Evolutionary conservation across 2,329 filamentous ascomycete genomes (phyloP), one percentile per base, ranked within the genome.

Genomic region (Arthrobotrys sphaeroides): DNA sequence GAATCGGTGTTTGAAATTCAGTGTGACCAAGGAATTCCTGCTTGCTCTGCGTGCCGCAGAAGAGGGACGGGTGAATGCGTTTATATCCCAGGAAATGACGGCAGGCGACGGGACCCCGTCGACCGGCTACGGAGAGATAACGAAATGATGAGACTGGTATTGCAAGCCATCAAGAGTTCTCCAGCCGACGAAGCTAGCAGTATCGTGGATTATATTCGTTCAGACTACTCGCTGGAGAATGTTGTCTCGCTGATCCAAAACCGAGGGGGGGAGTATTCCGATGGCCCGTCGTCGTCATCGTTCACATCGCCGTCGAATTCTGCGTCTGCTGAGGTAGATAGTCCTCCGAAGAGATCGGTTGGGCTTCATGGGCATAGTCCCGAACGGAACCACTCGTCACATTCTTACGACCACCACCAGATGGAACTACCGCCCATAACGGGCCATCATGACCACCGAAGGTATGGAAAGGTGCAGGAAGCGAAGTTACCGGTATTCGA

Each of bases 1-100:
- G 33, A 31, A 60, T 57, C 36, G 49, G 49, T 9, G 36, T 55
- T 31, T 20, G 51, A 42, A 33, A 51, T 55, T 28, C 51, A 74
- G 70, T 74, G 70, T 47, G 70, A 74, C 62, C 70, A 74, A 64
- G 70, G 70, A 12, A 43, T 64, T 24, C 70, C 70, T 42, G 53
- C 64, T 42, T 74, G 70, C 20, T 67, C 70, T 31, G 70, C 70
- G 7, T 74, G 70, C 28, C 70, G 62, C 9, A 65, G 70, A 26
- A 55, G 70, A 26, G 70, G 70, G 7, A 24, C 62, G 2, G 64
- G 62, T 16, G 70, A 74, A 33, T 74, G 70, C 13, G 36, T 74
- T 28, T 74, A 74, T 16, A 68, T 74, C 22, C 70, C 70, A 45
- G 70, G 70, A 9, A 74, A 74, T 24, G 70, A 74, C 36, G 70